Evolutionary conservation across 1,284 basidiomycete genomes (phyloP).

Genomic region (Kalmanozyma brasiliensis): DNA sequence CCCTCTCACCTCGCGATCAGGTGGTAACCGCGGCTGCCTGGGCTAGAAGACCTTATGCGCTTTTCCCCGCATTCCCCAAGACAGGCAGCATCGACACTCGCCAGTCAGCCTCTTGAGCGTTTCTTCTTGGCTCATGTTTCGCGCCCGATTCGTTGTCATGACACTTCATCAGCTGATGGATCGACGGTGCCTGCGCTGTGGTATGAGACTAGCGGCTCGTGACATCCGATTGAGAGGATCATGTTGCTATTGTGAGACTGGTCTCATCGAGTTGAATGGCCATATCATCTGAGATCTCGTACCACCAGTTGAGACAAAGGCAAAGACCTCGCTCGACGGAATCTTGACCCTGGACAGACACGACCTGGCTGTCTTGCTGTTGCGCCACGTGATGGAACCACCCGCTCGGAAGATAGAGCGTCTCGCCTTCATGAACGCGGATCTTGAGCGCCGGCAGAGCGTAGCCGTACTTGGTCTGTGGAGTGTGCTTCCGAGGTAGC

Average conservation of each 20-base stretch:
- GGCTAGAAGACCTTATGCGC: not conserved
- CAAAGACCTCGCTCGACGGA: slow-evolving; percentile 44
- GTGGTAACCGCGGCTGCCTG: slow-evolving; percentile 10
- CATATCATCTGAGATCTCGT: slow-evolving; percentile 52
- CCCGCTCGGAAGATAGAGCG: slow-evolving; percentile 60
- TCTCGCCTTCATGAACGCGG: slow-evolving; percentile 54
- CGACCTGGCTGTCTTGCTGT: slow-evolving; percentile 44
- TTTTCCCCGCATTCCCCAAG: slow-evolving; percentile 27
- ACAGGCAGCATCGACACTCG: too few species aligned
- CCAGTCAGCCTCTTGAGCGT: too few species aligned
- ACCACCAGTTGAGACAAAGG: slow-evolving; percentile 64
- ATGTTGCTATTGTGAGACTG: slow-evolving; percentile 12
- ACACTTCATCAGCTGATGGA: too few species aligned
- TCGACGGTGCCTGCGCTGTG: too few species aligned
- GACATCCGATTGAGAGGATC: not conserved
- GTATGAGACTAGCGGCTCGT: not conserved
- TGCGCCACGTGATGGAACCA: slow-evolving; percentile 63
- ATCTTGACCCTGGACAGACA: slow-evolving; percentile 1
- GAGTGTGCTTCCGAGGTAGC: slow-evolving; percentile 6
- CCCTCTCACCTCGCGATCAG: not conserved
- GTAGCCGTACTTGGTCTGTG: slow-evolving; percentile 43
- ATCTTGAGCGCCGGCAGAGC: slow-evolving; percentile 53
- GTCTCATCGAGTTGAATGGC: slow-evolving; percentile 36
- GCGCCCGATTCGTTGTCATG: too few species aligned
- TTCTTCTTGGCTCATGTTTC: too few species aligned